Base-by-base conservation (phyloP, 768 basidiomycete species). In the Leccinum olivaceopallidum region DNA sequence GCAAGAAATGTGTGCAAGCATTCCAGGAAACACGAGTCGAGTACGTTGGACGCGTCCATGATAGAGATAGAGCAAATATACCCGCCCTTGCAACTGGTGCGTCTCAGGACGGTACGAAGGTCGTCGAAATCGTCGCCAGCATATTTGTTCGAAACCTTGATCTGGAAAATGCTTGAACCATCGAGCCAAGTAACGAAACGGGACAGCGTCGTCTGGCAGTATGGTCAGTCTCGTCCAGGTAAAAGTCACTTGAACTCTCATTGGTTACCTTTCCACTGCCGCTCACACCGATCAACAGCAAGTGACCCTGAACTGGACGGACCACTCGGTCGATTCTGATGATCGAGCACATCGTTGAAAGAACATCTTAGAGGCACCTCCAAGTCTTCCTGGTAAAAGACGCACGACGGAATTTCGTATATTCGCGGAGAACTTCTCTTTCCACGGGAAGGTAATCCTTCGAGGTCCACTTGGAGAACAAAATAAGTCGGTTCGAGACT, bases 151-250 rank as follows among this genome's bases (percentile, higher is more conserved):
- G 96, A 98, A 5, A 98, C 97, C 73, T 98, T 98, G 82, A 99
- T 97, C 73, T 99, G 97, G 84, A 97, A 99, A 66, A 99, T 95
- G 71, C 92, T 97, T 56, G 98, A 80, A 49, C 97, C 97, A 68
- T 99, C 98, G 89, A 99, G 98, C 97, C 97, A 99, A 0, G 97
- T 96, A 24, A 99, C 97, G 73, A 99, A 99, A 52, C 97, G 89
- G 42, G 97, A 98, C 2, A 99, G 77, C 0, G 97, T 99, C 5
- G 97, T 99, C 97, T 98, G 69, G 9, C 32, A 16, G 56, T 13
- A 51, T 61, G 36, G 57, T 65, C 32, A 71, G 64, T 37, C 39
- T 57, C 58, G 59, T 42, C 18, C 39, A 59, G 63, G 48, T 60
- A 60, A 22, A 47, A 51, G 37, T 2, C 22, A 53, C 0, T 37